A percentile compares a stretch with the other conserved stretches of the same genome.
Conservation (phyloP, 2,329 filamentous ascomycete species). For the Colletotrichum sp. region DNA sequence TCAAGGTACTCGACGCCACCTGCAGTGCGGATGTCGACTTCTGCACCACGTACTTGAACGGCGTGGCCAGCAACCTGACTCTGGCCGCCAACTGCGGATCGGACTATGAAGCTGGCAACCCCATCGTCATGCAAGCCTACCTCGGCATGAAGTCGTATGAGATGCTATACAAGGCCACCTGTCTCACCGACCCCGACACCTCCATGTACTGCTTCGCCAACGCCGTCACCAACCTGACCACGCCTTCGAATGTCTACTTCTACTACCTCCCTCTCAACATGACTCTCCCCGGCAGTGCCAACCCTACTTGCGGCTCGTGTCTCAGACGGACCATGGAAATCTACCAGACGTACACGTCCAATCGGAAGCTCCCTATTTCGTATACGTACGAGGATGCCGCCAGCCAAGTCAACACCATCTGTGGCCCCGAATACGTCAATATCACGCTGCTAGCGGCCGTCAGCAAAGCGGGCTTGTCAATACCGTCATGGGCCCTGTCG, state of each 20-base stretch:
- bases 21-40: slow-evolving; percentile 71
- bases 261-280: slow-evolving; percentile 87
- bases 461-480: slow-evolving; percentile 22
- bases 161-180: slow-evolving; percentile 80
- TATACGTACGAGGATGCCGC: slow-evolving; percentile 76
- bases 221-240: slow-evolving; percentile 78
- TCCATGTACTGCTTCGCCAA: slow-evolving; percentile 82
- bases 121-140: slow-evolving; percentile 76
- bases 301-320: slow-evolving; percentile 79
- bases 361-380: slow-evolving; percentile 70
- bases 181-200: slow-evolving; percentile 71
- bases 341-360: slow-evolving; percentile 72
- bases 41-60: slow-evolving; percentile 70
- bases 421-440: slow-evolving; percentile 64
- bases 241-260: slow-evolving; percentile 75
- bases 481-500: slow-evolving; percentile 11
- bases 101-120: slow-evolving; percentile 73
- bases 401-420: slow-evolving; percentile 71
- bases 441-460: slow-evolving; percentile 50
- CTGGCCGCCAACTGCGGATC: slow-evolving; percentile 68
- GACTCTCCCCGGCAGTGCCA: slow-evolving; percentile 66
- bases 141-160: slow-evolving; percentile 78
- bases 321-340: slow-evolving; percentile 82
- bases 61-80: slow-evolving; percentile 70
- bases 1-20: slow-evolving; percentile 78